These are phyloP conservation scores for Parietaria judaica DNA, from an alignment of 306 rosid genomes.

Conservation along the genomic window DNA sequence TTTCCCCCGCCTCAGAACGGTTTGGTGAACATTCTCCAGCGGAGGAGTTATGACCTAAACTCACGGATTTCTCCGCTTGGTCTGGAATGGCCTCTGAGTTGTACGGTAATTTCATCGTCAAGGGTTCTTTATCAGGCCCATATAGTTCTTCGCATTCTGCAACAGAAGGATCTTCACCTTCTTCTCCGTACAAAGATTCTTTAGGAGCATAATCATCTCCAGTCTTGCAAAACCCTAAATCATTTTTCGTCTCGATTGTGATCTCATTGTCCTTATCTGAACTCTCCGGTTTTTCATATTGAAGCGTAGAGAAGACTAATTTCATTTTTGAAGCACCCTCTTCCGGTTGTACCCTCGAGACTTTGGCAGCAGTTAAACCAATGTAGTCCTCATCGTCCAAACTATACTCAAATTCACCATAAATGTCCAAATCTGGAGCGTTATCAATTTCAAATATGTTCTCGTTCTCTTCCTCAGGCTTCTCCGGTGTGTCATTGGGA, in stretches of 20 bases:
- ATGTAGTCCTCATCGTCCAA: slow-evolving; percentile 86
- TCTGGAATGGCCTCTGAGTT: slow-evolving; percentile 29
- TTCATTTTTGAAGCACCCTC: slow-evolving; percentile 64
- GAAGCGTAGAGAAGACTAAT: slow-evolving; percentile 70
- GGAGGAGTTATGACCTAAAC: slow-evolving; percentile 19
- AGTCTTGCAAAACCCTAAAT: slow-evolving; percentile 21
- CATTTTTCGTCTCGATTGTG: slow-evolving; percentile 20
- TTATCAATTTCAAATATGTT: slow-evolving; percentile 62
- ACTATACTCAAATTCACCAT: slow-evolving; percentile 93
- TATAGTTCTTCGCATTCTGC: slow-evolving; percentile 82
- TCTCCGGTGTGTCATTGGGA: slow-evolving; percentile 40
- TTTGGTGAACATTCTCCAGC: slow-evolving; percentile 26
- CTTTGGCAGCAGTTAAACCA: slow-evolving; percentile 48
- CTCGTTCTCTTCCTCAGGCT: slow-evolving; percentile 41
- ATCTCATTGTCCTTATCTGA: slow-evolving; percentile 23
- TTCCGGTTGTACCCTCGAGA: slow-evolving; percentile 39
- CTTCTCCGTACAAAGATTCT: slow-evolving; percentile 34
- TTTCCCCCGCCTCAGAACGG: slow-evolving; percentile 24
- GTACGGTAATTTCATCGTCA: slow-evolving; percentile 27
- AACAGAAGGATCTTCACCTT: slow-evolving; percentile 53
- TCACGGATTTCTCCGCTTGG: slow-evolving; percentile 28
- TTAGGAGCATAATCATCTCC: slow-evolving; percentile 44
- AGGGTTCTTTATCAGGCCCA: slow-evolving; percentile 75
- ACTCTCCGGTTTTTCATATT: slow-evolving; percentile 29
- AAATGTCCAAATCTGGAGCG: slow-evolving; percentile 77